Conservation (phyloP, 2,329 filamentous ascomycete genomes). For the Didymosphaeria variabile region DNA sequence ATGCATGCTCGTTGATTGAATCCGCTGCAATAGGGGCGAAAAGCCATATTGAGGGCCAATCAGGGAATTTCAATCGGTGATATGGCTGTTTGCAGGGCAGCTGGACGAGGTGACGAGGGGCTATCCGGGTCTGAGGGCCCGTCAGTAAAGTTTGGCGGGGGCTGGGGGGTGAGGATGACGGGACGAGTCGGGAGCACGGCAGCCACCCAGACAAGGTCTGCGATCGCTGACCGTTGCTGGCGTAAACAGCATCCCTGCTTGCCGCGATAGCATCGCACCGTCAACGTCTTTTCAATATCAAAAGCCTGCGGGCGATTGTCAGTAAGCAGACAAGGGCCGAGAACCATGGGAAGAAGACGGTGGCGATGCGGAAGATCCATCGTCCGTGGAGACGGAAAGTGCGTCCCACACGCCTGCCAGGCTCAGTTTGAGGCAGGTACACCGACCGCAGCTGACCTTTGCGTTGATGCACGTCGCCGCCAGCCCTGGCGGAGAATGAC, state of each 20-base stretch:
- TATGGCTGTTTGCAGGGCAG: slow-evolving; percentile 19
- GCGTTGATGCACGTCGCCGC: slow-evolving; percentile 40
- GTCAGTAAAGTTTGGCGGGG: slow-evolving; percentile 19
- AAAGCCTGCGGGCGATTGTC: background rate
- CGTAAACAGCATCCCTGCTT: slow-evolving; percentile 42
- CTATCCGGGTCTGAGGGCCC: slow-evolving; percentile 14
- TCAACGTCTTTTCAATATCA: background rate
- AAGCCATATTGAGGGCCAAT: slow-evolving; percentile 23
- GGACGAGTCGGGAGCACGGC: slow-evolving; percentile 43
- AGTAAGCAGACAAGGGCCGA: background rate
- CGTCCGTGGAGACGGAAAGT: background rate
- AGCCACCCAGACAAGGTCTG: slow-evolving; percentile 40
- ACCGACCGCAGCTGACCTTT: slow-evolving; percentile 38
- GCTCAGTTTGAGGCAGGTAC: background rate
- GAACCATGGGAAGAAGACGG: background rate
- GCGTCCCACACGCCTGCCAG: slow-evolving; percentile 3
- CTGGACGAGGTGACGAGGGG: slow-evolving; percentile 7
- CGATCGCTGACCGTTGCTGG: slow-evolving; percentile 43
- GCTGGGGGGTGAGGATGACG: slow-evolving; percentile 31
- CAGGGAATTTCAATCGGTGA: slow-evolving; percentile 13
- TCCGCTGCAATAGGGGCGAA: slow-evolving; percentile 12
- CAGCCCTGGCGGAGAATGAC: slow-evolving; percentile 26
- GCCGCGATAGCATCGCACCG: slow-evolving; percentile 22
- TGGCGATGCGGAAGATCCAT: background rate
- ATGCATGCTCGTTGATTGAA: slow-evolving; percentile 22